Evolutionary conservation across 805 yeast genomes (phyloP), one percentile per base, ranked within the genome.

Genomic region (Kazachstania kunashirensis): DNA sequence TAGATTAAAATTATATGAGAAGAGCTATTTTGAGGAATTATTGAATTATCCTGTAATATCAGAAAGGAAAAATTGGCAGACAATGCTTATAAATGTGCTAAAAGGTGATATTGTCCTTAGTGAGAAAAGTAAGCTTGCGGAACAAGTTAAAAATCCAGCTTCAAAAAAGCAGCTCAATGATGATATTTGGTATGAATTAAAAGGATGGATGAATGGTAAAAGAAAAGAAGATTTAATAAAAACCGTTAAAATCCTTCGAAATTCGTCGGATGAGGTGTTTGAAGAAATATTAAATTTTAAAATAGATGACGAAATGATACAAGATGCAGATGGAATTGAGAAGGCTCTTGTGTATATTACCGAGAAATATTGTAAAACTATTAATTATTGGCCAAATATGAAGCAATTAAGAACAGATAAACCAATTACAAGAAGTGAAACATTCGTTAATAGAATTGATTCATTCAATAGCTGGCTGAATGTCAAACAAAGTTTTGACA

Each of bases 21-120:
- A 26, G 6, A 12, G 15, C 17, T 26, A 26, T 26, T n/a, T 34
- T 12, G 17, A 6, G 46, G 10, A 48, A 21, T 39, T 60, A 10
- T 38, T 53, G 5, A 45, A 59, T 4, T 58, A 61, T 37, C 59
- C 65, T 6, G 45, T 50, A 17, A 76, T 79, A 6, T 50, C 77
- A 9, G 96, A 86, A 53, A 69, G 97, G 33, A 65, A 88, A 10
- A 95, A 86, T 60, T 92, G 98, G 98, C 97, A 92, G 59, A 74
- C 89, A 0, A 85, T 92, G 95, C 67, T 92, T 33, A 72, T 83
- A 9, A 72, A 86, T 3, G 97, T 92, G 3, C 70, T 92, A 24
- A 89, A 94, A 3, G 97, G 98, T 47, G 97, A 92, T 58, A 95
- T 92, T 37, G 86, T 92, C 15, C 73, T 80, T 24, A 79, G 89